phyloP scores from a whole-genome alignment of 2,329 filamentous ascomycete species.

The Hypomyces rosellus region DNA sequence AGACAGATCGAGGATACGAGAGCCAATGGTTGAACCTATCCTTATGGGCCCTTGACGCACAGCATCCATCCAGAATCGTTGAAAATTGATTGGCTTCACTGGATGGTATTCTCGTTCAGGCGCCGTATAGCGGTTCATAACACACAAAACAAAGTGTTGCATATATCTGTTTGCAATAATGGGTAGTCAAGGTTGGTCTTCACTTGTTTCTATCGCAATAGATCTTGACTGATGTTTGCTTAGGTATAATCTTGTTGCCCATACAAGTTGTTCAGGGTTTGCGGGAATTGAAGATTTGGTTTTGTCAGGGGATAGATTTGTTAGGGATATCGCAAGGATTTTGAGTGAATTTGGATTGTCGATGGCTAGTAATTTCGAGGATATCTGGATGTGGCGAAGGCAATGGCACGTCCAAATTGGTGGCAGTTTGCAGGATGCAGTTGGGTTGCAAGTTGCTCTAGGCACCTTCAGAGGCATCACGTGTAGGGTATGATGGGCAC shows the following conservation, averaged over 20 bases:
- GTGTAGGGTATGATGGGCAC: slow-evolving; percentile 3
- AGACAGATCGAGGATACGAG: slow-evolving; percentile 12
- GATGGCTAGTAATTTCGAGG: neutral
- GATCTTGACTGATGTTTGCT: too few species aligned
- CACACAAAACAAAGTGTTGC: too few species aligned
- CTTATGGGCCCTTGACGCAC: slow-evolving; percentile 23
- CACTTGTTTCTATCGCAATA: too few species aligned
- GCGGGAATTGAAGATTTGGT: too few species aligned
- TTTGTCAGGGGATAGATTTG: too few species aligned
- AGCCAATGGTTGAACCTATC: slow-evolving; percentile 25
- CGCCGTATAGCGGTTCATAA: neutral
- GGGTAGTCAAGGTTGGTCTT: too few species aligned
- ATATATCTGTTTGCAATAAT: too few species aligned
- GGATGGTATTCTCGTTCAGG: neutral
- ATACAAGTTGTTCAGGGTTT: too few species aligned
- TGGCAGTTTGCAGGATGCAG: neutral
- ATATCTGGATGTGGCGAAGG: neutral
- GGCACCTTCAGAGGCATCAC: slow-evolving; percentile 7
- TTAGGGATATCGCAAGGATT: too few species aligned
- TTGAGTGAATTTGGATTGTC: too few species aligned
- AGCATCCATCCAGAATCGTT: slow-evolving; percentile 9
- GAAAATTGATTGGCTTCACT: neutral
- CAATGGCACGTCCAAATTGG: neutral
- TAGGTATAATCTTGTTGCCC: too few species aligned
- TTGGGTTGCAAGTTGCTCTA: neutral